Conservation (phyloP, 2,329 filamentous ascomycete species). For the Fusarium succisae region DNA sequence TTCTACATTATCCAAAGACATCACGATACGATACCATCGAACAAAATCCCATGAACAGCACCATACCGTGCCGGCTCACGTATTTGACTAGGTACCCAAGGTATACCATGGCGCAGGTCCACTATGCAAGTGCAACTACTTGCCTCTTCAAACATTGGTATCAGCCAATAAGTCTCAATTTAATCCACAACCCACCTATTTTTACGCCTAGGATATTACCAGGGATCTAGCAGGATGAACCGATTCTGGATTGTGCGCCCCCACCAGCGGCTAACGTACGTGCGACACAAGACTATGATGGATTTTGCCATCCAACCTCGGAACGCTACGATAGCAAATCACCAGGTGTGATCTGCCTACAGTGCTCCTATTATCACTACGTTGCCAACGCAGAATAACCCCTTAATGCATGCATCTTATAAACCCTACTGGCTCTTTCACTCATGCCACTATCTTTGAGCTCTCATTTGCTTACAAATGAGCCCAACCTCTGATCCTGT, state of each 20-base stretch:
- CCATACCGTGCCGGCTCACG: neutral
- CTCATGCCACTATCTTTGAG: neutral
- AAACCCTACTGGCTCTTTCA: neutral
- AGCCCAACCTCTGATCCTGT: conserved; percentile 3
- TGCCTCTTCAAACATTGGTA: neutral
- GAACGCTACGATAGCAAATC: neutral
- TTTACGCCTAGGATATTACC: neutral
- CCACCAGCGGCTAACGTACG: neutral
- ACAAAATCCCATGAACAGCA: neutral
- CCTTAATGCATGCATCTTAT: neutral
- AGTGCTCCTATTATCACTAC: conserved; percentile 2
- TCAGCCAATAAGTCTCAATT: neutral
- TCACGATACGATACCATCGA: neutral
- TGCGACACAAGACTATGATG: neutral
- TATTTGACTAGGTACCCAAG: neutral
- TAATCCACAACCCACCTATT: neutral
- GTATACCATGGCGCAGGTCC: neutral
- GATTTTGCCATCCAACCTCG: neutral
- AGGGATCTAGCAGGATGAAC: neutral
- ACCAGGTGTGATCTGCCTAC: neutral
- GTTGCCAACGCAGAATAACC: neutral
- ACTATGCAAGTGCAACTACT: neutral
- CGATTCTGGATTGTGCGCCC: neutral
- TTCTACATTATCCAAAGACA: conserved; percentile 8
- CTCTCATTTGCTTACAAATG: neutral